These are phyloP conservation scores for Coleophoma cylindrospora DNA, from an alignment of 2,329 filamentous ascomycete genomes.

Conservation along the genomic window DNA sequence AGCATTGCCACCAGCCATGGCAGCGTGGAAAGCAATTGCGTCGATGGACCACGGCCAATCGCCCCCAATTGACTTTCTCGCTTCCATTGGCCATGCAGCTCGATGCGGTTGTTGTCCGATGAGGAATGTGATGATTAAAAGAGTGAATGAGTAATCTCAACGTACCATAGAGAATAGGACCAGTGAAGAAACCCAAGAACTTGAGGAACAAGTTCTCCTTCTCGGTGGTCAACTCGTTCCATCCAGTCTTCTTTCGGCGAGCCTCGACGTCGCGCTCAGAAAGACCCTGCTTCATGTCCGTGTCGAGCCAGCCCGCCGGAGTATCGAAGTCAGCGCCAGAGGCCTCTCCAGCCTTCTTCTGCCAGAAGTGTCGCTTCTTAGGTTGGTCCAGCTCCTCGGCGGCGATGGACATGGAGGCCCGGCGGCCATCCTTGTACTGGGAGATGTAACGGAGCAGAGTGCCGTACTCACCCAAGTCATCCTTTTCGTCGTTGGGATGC, in stretches of 20 bases:
- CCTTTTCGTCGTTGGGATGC: slow-evolving; percentile 12
- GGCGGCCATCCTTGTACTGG: slow-evolving; percentile 57
- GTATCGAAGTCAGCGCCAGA: slow-evolving; percentile 31
- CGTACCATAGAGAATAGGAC: slow-evolving; percentile 73
- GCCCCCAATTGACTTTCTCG: no score
- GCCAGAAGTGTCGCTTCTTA: slow-evolving; percentile 48
- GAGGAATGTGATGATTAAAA: not conserved
- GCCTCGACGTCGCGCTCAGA: slow-evolving; percentile 51
- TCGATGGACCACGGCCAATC: no score
- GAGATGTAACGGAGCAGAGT: slow-evolving; percentile 64
- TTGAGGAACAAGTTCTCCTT: slow-evolving; percentile 73
- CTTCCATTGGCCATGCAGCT: no score
- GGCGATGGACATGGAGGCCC: slow-evolving; percentile 35
- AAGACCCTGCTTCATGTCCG: slow-evolving; percentile 63
- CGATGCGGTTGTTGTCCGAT: no score
- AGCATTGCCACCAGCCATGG: no score
- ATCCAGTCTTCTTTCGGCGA: slow-evolving; percentile 62
- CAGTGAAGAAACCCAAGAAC: slow-evolving; percentile 71
- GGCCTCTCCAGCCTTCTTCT: slow-evolving; percentile 44
- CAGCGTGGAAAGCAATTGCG: no score
- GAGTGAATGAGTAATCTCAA: slow-evolving; percentile 8
- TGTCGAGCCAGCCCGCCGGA: slow-evolving; percentile 65
- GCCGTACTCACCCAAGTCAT: slow-evolving; percentile 52
- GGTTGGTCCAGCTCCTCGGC: slow-evolving; percentile 33
- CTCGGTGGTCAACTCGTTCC: slow-evolving; percentile 68